A percentile compares a stretch with the other conserved stretches of the same genome.
phyloP scores from a whole-genome alignment of 2,329 filamentous ascomycete genomes.

The Aureobasidium sp. region DNA sequence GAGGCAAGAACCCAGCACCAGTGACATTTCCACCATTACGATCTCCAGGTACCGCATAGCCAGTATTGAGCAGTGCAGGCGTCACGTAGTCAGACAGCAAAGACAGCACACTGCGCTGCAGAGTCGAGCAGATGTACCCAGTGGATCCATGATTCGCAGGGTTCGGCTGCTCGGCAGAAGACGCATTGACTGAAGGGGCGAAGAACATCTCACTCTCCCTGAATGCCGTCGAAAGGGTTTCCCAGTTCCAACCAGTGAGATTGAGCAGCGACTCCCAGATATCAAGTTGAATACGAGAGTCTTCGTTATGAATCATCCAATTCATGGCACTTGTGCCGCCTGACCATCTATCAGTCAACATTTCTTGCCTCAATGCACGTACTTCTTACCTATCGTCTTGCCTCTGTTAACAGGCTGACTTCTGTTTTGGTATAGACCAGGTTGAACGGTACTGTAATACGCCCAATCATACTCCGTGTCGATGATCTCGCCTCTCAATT shows the following conservation, averaged over 20 bases:
- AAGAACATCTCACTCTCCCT: slow-evolving; percentile 2
- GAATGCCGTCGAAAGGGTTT: background rate
- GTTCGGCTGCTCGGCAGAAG: background rate
- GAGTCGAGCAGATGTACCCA: slow-evolving; percentile 1
- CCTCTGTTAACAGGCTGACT: background rate
- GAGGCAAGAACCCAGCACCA: slow-evolving; percentile 5
- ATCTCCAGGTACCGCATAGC: background rate
- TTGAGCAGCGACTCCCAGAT: slow-evolving; percentile 5
- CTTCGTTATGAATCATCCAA: slow-evolving; percentile 3
- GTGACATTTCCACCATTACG: background rate
- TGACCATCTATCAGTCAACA: background rate
- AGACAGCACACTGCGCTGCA: background rate
- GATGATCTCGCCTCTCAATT: slow-evolving; percentile 13
- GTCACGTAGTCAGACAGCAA: background rate
- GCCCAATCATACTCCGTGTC: slow-evolving; percentile 20
- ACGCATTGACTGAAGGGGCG: background rate
- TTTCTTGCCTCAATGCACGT: no score
- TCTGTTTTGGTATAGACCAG: background rate
- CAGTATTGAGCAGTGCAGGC: background rate
- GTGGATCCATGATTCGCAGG: background rate
- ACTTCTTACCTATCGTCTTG: background rate
- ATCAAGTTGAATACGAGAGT: slow-evolving; percentile 2
- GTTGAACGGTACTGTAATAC: slow-evolving; percentile 18
- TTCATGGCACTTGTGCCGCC: slow-evolving; percentile 2
- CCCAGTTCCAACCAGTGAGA: slow-evolving; percentile 5